Evolutionary conservation across 768 basidiomycete species (phyloP).

Genomic region (Rhodotorula graminis): DNA sequence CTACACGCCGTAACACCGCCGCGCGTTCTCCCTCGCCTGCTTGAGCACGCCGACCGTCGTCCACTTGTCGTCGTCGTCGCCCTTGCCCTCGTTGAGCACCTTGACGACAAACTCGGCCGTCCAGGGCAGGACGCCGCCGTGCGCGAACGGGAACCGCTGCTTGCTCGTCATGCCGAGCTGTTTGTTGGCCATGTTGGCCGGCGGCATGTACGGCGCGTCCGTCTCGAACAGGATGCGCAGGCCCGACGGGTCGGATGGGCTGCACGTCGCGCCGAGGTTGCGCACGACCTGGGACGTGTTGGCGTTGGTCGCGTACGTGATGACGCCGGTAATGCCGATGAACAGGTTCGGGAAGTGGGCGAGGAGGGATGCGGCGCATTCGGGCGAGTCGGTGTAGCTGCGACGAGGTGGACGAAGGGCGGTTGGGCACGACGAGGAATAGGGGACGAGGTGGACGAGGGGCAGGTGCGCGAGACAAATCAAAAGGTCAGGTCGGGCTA

Average conservation of each 20-base stretch:
- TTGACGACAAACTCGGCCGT: slow-evolving; percentile 68
- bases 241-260: slow-evolving; percentile 40
- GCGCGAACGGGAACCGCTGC: slow-evolving; percentile 59
- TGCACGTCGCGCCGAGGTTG: slow-evolving; percentile 49
- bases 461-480: too few species aligned
- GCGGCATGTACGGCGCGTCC: slow-evolving; percentile 83
- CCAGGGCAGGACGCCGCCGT: slow-evolving; percentile 80
- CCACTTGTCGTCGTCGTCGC: slow-evolving; percentile 51
- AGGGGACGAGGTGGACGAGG: too few species aligned
- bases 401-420: not conserved
- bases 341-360: slow-evolving; percentile 73
- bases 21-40: slow-evolving; percentile 63
- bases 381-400: slow-evolving; percentile 63
- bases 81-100: slow-evolving; percentile 46
- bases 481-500: not conserved
- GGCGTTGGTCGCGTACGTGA: slow-evolving; percentile 69
- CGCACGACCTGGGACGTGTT: slow-evolving; percentile 68
- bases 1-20: slow-evolving; percentile 56
- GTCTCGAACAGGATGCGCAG: slow-evolving; percentile 58
- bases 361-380: slow-evolving; percentile 65
- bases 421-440: too few species aligned
- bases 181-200: slow-evolving; percentile 59
- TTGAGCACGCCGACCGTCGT: slow-evolving; percentile 58
- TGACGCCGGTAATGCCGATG: slow-evolving; percentile 80
- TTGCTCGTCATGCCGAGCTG: slow-evolving; percentile 47